Evolutionary conservation across 2,329 filamentous ascomycete species (phyloP).

Genomic region (Monilinia fructigena): DNA sequence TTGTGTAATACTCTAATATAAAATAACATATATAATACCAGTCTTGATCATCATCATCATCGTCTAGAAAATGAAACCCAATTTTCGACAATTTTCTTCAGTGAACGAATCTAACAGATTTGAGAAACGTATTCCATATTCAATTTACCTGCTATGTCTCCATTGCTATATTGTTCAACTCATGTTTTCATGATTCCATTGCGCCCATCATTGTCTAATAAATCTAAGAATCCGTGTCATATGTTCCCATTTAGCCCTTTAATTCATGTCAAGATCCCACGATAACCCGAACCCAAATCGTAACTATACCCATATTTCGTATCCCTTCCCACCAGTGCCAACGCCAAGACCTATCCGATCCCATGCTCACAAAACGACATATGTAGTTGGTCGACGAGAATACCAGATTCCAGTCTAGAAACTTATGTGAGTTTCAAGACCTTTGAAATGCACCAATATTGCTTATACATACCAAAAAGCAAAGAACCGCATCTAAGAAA

Average conservation of each 20-base stretch:
- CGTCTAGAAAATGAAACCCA: no score
- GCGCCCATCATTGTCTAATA: background rate
- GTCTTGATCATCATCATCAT: no score
- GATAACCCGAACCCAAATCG: background rate
- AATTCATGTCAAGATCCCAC: background rate
- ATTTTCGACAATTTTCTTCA: no score
- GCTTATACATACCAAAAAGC: slow-evolving; percentile 8
- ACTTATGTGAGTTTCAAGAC: background rate
- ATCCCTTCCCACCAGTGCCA: background rate
- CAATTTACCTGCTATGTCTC: background rate
- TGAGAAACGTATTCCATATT: background rate
- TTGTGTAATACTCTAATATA: no score
- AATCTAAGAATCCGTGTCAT: background rate
- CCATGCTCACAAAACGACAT: slow-evolving; percentile 13
- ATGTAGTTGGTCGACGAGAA: slow-evolving; percentile 12
- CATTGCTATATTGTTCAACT: background rate
- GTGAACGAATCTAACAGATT: background rate
- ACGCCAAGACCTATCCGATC: no score
- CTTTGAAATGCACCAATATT: background rate
- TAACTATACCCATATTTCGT: background rate
- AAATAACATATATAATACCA: no score
- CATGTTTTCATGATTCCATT: background rate
- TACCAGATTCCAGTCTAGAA: slow-evolving; percentile 13
- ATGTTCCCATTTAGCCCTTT: background rate
- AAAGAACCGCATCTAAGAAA: slow-evolving; percentile 1